These are phyloP conservation scores for Gautieria morchelliformis DNA, from an alignment of 768 basidiomycete genomes.

Conservation along the genomic window DNA sequence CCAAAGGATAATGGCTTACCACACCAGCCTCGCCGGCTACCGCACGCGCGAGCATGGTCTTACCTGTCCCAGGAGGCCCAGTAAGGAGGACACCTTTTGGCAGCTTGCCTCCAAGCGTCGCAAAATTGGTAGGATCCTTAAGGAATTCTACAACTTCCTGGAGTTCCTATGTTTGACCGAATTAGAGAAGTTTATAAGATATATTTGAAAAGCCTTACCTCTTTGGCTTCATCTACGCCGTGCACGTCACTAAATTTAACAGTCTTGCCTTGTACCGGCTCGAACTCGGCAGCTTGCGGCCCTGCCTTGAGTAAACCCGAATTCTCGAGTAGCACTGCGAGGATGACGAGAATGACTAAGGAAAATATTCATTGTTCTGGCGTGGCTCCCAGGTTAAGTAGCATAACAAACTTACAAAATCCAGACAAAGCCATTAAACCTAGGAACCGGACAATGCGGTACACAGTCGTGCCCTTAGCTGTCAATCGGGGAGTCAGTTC, in stretches of 20 bases:
- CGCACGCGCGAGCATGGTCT: conserved; percentile 95
- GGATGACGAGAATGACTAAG: conserved; percentile 70
- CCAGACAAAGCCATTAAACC: conserved; percentile 44
- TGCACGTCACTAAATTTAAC: conserved; percentile 95
- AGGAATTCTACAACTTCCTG: conserved; percentile 93
- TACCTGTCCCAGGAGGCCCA: conserved; percentile 93
- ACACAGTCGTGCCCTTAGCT: conserved; percentile 65
- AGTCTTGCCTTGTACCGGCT: conserved; percentile 67
- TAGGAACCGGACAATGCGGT: conserved; percentile 54
- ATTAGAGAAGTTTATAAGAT: neutral
- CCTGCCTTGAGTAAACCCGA: conserved; percentile 88
- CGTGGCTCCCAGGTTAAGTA: neutral
- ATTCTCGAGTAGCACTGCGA: conserved; percentile 88
- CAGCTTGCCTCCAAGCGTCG: conserved; percentile 84
- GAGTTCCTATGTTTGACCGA: conserved; percentile 50
- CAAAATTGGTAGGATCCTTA: conserved; percentile 85
- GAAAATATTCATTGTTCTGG: neutral
- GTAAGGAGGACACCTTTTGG: conserved; percentile 89
- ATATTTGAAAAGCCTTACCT: conserved; percentile 37
- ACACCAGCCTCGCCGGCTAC: conserved; percentile 98
- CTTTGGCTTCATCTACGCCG: conserved; percentile 95
- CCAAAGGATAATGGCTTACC: conserved; percentile 12
- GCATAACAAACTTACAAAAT: conserved; percentile 46
- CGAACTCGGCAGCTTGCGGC: conserved; percentile 63
- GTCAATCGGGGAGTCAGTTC: conserved; percentile 10